A percentile compares a stretch with the other conserved stretches of the same genome.
phyloP scores from a whole-genome alignment of 805 yeast species.

The Nakazawaea laoshanensis region DNA sequence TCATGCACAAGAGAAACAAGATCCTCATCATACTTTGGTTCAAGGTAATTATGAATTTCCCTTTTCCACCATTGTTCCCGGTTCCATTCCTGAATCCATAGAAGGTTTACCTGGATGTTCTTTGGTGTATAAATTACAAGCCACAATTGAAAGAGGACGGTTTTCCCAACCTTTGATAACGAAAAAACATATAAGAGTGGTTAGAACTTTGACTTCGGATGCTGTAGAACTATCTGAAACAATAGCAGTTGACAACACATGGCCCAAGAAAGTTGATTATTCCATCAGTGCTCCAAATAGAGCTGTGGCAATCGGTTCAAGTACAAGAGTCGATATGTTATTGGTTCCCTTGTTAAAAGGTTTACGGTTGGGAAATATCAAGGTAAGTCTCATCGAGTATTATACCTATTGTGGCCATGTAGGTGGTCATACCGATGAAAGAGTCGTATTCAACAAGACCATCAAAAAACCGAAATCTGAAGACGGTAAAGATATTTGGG shows the following conservation, averaged over 20 bases:
- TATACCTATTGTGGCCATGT: constrained; percentile 46
- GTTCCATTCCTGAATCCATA: constrained; percentile 76
- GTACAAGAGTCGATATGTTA: constrained; percentile 58
- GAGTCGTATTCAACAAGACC: constrained; percentile 42
- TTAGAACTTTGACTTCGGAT: constrained; percentile 84
- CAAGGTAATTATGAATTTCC: constrained; percentile 89
- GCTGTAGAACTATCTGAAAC: constrained; percentile 84
- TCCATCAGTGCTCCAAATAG: constrained; percentile 78
- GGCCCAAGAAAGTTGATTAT: constrained; percentile 94
- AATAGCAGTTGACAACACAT: constrained; percentile 85
- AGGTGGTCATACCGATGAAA: constrained; percentile 57
- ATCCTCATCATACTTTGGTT: constrained; percentile 31
- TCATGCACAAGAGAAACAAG: constrained; percentile 13
- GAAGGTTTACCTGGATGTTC: constrained; percentile 84
- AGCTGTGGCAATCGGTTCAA: constrained; percentile 86
- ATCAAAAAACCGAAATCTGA: constrained; percentile 33
- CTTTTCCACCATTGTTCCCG: constrained; percentile 78
- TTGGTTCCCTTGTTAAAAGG: constrained; percentile 81
- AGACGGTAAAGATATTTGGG: constrained; percentile 34
- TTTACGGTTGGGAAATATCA: constrained; percentile 64
- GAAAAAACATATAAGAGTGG: constrained; percentile 67
- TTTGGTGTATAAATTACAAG: constrained; percentile 63
- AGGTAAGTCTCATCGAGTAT: constrained; percentile 59
- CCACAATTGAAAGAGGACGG: constrained; percentile 76
- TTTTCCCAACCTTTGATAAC: constrained; percentile 58